Evolutionary conservation across 495 filamentous ascomycete genomes (phyloP).

Genomic region (Polyplosphaeria fusca): DNA sequence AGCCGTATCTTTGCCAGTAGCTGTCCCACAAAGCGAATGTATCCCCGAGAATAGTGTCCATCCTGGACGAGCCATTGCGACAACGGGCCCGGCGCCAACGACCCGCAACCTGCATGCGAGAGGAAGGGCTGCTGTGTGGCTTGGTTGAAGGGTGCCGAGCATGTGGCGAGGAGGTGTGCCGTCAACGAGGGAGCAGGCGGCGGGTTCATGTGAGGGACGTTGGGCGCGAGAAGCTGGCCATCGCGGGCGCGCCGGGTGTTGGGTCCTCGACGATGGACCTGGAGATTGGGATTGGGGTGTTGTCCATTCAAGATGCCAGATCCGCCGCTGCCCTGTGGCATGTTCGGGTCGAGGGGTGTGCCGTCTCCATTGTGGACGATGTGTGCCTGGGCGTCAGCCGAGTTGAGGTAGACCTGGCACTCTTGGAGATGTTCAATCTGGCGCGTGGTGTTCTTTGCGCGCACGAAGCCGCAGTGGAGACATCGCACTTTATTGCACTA

Average conservation of each 20-base stretch:
- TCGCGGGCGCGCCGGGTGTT: slow-evolving; percentile 38
- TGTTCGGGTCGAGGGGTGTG: slow-evolving; percentile 1
- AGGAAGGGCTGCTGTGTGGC: slow-evolving; percentile 71
- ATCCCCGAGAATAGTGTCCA: slow-evolving; percentile 69
- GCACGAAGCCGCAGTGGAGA: slow-evolving; percentile 42
- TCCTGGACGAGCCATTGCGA: slow-evolving; percentile 74
- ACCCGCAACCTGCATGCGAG: slow-evolving; percentile 60
- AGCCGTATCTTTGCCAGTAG: slow-evolving; percentile 62
- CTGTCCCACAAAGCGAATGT: slow-evolving; percentile 65
- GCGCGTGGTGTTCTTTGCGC: slow-evolving; percentile 46
- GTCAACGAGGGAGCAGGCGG: slow-evolving; percentile 46
- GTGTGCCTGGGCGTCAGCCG: slow-evolving; percentile 38
- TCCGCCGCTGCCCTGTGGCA: not conserved
- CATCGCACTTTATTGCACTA: slow-evolving; percentile 47
- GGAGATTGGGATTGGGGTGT: slow-evolving; percentile 42
- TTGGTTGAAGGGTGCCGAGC: slow-evolving; percentile 44
- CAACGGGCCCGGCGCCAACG: slow-evolving; percentile 53
- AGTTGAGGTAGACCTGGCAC: slow-evolving; percentile 40
- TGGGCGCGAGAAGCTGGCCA: slow-evolving; percentile 27
- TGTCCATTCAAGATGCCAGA: slow-evolving; percentile 38
- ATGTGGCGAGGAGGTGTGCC: slow-evolving; percentile 48
- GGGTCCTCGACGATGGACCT: slow-evolving; percentile 40
- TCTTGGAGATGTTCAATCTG: slow-evolving; percentile 44
- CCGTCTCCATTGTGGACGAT: slow-evolving; percentile 12
- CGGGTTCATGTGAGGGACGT: slow-evolving; percentile 18